Evolutionary conservation across 2,329 filamentous ascomycete species (phyloP).

Genomic region (Didymella arachidicola): DNA sequence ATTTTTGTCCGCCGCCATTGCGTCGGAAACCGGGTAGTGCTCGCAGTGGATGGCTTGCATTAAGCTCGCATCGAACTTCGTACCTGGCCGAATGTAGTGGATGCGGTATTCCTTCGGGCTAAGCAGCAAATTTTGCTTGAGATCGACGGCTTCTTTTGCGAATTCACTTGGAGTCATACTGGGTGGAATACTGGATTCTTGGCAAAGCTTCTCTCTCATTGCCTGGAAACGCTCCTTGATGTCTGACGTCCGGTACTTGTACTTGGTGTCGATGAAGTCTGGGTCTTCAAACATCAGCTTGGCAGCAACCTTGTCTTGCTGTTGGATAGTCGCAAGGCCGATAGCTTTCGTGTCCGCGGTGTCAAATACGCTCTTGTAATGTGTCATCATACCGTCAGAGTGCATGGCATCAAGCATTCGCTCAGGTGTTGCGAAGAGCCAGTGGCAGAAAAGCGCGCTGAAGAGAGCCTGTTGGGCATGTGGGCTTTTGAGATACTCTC

Average conservation of each 20-base stretch:
- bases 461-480: conserved; percentile 17
- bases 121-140: conserved; percentile 23
- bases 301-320: not conserved
- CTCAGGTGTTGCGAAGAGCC: conserved; percentile 14
- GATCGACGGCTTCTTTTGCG: not conserved
- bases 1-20: not conserved
- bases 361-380: not conserved
- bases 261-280: not conserved
- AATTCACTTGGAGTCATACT: conserved; percentile 1
- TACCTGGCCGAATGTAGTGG: conserved; percentile 16
- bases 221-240: too few relatives aligned
- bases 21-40: not conserved
- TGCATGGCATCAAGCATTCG: conserved; percentile 11
- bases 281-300: not conserved
- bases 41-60: conserved; percentile 21
- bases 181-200: not conserved
- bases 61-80: conserved; percentile 12
- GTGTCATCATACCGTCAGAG: not conserved
- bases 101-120: conserved; percentile 23
- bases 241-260: too few relatives aligned
- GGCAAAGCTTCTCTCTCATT: not conserved
- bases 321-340: not conserved
- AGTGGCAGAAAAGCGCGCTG: conserved; percentile 22
- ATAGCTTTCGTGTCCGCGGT: not conserved
- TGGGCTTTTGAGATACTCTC: conserved; percentile 2